Percentiles rank a stretch among this genome's conserved stretches.
phyloP scores from a whole-genome alignment of 768 basidiomycete species.

The Naganishia randhawae region DNA sequence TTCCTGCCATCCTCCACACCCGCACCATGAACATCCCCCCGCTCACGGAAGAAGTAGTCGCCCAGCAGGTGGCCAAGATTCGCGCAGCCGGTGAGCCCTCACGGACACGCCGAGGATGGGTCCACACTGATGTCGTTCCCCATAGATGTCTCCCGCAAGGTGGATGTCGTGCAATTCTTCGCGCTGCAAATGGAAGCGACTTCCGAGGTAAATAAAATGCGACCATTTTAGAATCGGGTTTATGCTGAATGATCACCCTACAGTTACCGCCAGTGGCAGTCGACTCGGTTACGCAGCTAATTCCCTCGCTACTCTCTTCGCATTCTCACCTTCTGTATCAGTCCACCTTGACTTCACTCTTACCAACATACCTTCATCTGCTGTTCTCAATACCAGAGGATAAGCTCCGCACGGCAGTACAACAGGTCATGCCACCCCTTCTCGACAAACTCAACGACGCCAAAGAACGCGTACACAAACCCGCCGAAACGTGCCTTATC shows the following conservation, averaged over 20 bases:
- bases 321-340: conserved; percentile 34
- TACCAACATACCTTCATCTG: conserved; percentile 41
- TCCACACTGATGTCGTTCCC: background rate
- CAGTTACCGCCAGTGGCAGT: conserved; percentile 42
- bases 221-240: background rate
- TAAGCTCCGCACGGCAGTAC: conserved; percentile 35
- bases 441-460: conserved; percentile 46
- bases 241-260: background rate
- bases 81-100: background rate
- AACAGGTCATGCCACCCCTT: conserved; percentile 39
- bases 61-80: conserved; percentile 1
- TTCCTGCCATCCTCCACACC: background rate
- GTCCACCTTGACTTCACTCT: conserved; percentile 37
- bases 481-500: conserved; percentile 34
- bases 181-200: conserved; percentile 42
- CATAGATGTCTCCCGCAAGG: conserved; percentile 31
- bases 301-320: conserved; percentile 36
- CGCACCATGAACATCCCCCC: conserved; percentile 15
- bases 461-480: conserved; percentile 42
- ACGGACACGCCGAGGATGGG: too few relatives aligned
- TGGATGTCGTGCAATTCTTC: conserved; percentile 47
- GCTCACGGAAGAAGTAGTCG: conserved; percentile 6
- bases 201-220: conserved; percentile 30
- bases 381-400: conserved; percentile 31
- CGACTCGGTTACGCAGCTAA: conserved; percentile 38